Evolutionary conservation across 78 protist species (phyloP).

Genomic region (Tieghemostelium lacteum): DNA sequence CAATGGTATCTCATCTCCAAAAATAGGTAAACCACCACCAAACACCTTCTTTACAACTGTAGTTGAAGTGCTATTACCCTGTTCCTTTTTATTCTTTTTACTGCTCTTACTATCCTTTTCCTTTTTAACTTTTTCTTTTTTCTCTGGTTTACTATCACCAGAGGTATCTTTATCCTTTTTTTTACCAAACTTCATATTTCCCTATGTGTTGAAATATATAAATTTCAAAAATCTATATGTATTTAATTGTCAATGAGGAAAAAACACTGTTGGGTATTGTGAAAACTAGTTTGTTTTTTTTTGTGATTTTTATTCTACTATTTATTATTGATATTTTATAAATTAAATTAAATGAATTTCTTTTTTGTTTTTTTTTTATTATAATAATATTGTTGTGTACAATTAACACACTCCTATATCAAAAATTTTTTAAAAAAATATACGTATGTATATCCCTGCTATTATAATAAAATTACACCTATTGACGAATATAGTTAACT

Average conservation of each 20-base stretch:
- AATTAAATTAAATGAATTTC: not conserved
- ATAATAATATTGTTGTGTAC: not conserved
- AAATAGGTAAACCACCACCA: constrained; percentile 21
- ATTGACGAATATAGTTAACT: not conserved
- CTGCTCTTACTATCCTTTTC: not conserved
- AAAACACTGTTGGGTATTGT: no score
- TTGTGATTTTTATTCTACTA: no score
- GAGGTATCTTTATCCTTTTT: constrained; percentile 41
- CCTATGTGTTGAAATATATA: no score
- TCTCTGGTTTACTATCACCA: not conserved
- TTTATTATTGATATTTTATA: not conserved
- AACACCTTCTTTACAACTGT: constrained; percentile 24
- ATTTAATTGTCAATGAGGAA: no score
- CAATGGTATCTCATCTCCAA: constrained; percentile 20
- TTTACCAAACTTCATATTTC: constrained; percentile 72
- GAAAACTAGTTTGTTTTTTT: no score
- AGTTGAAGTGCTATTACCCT: not conserved
- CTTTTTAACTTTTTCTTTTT: constrained; percentile 6
- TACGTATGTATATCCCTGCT: no score
- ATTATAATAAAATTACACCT: no score
- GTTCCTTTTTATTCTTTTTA: constrained; percentile 3
- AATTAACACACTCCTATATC: not conserved
- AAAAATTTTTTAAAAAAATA: not conserved
- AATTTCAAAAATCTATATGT: no score
- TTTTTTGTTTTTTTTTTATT: not conserved